Conservation (phyloP, 192 early-diverging fungal species). For the Podila epigama region DNA sequence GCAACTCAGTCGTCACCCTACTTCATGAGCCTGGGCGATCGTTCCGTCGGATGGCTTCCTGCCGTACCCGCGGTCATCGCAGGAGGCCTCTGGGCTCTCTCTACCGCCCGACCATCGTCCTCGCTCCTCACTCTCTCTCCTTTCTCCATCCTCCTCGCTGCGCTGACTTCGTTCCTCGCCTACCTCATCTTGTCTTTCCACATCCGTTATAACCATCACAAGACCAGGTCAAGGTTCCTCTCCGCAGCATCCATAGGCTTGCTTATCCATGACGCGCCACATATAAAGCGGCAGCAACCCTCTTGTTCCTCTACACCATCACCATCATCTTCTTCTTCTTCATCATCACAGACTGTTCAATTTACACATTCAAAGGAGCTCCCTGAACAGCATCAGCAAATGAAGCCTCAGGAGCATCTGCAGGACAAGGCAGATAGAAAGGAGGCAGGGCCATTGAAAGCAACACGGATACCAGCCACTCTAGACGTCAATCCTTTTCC, state of each 20-base stretch:
- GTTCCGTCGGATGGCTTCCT: conserved; percentile 2
- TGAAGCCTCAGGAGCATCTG: too few relatives aligned
- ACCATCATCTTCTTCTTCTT: too few relatives aligned
- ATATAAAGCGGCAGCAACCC: background rate
- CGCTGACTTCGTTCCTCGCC: background rate
- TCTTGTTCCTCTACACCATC: background rate
- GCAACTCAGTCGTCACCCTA: too few relatives aligned
- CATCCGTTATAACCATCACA: background rate
- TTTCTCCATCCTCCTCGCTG: background rate
- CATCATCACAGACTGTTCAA: too few relatives aligned
- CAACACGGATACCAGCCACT: background rate
- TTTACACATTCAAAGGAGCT: too few relatives aligned
- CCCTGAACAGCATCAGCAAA: too few relatives aligned
- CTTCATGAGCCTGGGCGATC: background rate
- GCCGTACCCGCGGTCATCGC: background rate
- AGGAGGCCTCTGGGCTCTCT: conserved; percentile 24
- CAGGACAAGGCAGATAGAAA: too few relatives aligned
- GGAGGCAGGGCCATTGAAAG: too few relatives aligned
- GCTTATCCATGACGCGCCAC: background rate
- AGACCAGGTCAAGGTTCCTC: background rate
- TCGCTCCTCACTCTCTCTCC: background rate
- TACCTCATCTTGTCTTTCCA: conserved; percentile 9
- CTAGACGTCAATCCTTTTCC: background rate
- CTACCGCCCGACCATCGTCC: background rate
- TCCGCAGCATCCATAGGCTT: background rate